Evolutionary conservation across 1,284 basidiomycete genomes (phyloP).

Genomic region (Golubevia sp.): DNA sequence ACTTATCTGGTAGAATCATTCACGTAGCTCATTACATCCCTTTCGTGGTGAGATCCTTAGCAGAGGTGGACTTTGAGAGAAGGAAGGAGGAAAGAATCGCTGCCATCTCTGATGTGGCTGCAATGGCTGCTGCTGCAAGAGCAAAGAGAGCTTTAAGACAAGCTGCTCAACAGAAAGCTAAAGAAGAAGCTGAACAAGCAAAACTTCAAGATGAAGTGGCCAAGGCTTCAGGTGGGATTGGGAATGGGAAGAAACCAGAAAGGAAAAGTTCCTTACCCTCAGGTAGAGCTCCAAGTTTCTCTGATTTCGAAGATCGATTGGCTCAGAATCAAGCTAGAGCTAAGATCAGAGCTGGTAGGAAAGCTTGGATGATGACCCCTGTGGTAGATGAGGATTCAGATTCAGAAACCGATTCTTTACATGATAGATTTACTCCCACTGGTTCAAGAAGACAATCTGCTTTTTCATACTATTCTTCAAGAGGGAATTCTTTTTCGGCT

Average conservation of each 20-base stretch:
- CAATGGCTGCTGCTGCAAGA: slow-evolving; percentile 45
- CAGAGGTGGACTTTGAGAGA: slow-evolving; percentile 45
- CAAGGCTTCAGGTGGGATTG: slow-evolving; percentile 4
- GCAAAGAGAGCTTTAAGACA: slow-evolving; percentile 40
- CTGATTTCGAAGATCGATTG: slow-evolving; percentile 43
- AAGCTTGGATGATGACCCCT: slow-evolving; percentile 52
- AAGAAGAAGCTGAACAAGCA: slow-evolving; percentile 27
- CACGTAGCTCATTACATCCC: slow-evolving; percentile 59
- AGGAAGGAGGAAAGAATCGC: slow-evolving; percentile 38
- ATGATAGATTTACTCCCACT: slow-evolving; percentile 49
- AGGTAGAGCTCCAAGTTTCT: neutral
- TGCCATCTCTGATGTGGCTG: slow-evolving; percentile 47
- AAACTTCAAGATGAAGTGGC: slow-evolving; percentile 15
- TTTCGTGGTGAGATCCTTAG: slow-evolving; percentile 45
- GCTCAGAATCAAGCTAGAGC: slow-evolving; percentile 51
- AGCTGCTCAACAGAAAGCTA: slow-evolving; percentile 29
- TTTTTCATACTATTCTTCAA: neutral
- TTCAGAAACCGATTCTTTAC: slow-evolving; percentile 20
- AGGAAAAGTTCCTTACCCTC: neutral
- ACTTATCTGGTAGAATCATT: slow-evolving; percentile 55
- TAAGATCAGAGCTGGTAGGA: slow-evolving; percentile 34
- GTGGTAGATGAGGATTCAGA: slow-evolving; percentile 49
- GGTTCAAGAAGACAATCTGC: slow-evolving; percentile 29
- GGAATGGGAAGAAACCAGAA: neutral
- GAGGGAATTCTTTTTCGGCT: neutral